These are phyloP conservation scores for Huntiella decipiens DNA, from an alignment of 2,329 filamentous ascomycete genomes.

Conservation along the genomic window DNA sequence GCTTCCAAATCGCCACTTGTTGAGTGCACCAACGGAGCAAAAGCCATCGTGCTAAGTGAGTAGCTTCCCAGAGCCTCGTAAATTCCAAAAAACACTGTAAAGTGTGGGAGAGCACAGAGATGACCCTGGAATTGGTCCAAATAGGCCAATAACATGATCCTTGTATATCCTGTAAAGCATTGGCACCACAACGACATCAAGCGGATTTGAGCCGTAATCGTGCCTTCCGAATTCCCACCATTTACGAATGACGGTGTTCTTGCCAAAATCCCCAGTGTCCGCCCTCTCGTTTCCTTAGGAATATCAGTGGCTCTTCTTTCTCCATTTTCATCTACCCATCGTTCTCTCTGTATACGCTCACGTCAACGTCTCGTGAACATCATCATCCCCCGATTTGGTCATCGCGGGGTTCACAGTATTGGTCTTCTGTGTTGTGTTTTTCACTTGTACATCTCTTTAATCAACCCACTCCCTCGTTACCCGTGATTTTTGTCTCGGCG, in stretches of 20 bases:
- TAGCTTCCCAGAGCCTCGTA: too few species aligned
- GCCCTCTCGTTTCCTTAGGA: constrained; percentile 2
- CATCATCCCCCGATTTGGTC: constrained; percentile 10
- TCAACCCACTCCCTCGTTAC: not conserved
- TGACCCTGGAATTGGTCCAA: not conserved
- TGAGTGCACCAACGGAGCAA: constrained; percentile 8
- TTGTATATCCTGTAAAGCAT: not conserved
- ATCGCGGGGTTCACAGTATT: constrained; percentile 8
- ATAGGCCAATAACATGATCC: constrained; percentile 4
- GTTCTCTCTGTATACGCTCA: not conserved
- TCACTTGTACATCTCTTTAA: constrained; percentile 11
- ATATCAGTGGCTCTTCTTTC: constrained; percentile 2
- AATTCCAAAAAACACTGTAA: too few species aligned
- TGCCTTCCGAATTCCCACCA: constrained; percentile 3
- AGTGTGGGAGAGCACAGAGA: too few species aligned
- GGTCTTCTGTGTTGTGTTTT: constrained; percentile 10
- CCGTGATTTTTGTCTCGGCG: not conserved
- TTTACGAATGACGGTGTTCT: constrained; percentile 2
- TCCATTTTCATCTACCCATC: constrained; percentile 1
- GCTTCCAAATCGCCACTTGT: constrained; percentile 9
- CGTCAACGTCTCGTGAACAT: constrained; percentile 4
- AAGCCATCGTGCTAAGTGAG: not conserved
- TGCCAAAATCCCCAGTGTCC: constrained; percentile 10
- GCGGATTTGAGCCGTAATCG: constrained; percentile 5
- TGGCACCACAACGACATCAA: constrained; percentile 1